Evolutionary conservation across 1,284 basidiomycete genomes (phyloP).

Genomic region (Abortiporus biennis): DNA sequence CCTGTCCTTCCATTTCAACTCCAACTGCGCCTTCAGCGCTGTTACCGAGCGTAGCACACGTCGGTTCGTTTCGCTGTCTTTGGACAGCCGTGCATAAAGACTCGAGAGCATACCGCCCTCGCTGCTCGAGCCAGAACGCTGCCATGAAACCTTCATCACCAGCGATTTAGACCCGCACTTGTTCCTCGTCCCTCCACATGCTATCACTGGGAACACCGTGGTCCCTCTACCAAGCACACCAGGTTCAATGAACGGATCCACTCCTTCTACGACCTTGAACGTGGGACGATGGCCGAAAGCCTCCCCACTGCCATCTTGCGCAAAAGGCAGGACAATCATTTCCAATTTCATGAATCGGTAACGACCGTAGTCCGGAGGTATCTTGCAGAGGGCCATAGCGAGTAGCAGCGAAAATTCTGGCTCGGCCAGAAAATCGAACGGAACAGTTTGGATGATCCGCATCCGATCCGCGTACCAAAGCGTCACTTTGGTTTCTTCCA

Average conservation of each 20-base stretch:
- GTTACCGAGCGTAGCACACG: too few relatives aligned
- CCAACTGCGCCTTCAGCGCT: too few relatives aligned
- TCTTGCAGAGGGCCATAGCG: conserved; percentile 12
- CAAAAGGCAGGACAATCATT: too few relatives aligned
- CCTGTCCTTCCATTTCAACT: too few relatives aligned
- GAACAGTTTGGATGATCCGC: conserved; percentile 10
- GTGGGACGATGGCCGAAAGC: too few relatives aligned
- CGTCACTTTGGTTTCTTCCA: conserved; percentile 12
- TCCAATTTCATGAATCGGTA: too few relatives aligned
- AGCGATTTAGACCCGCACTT: too few relatives aligned
- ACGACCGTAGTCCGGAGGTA: too few relatives aligned
- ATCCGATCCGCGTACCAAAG: conserved; percentile 21
- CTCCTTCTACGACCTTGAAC: too few relatives aligned
- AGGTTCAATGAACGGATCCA: background rate
- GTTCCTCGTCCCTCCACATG: background rate
- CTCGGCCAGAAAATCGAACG: conserved; percentile 15
- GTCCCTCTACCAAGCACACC: conserved; percentile 6
- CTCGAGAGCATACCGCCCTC: conserved; percentile 2
- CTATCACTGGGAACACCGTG: conserved; percentile 7
- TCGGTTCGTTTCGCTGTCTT: too few relatives aligned
- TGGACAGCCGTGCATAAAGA: too few relatives aligned
- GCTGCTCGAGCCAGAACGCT: background rate
- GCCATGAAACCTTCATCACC: conserved; percentile 11
- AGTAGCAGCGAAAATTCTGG: conserved; percentile 13
- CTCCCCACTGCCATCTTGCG: too few relatives aligned